phyloP scores from a whole-genome alignment of 2,329 filamentous ascomycete genomes.

The Calonectria henricotiae region DNA sequence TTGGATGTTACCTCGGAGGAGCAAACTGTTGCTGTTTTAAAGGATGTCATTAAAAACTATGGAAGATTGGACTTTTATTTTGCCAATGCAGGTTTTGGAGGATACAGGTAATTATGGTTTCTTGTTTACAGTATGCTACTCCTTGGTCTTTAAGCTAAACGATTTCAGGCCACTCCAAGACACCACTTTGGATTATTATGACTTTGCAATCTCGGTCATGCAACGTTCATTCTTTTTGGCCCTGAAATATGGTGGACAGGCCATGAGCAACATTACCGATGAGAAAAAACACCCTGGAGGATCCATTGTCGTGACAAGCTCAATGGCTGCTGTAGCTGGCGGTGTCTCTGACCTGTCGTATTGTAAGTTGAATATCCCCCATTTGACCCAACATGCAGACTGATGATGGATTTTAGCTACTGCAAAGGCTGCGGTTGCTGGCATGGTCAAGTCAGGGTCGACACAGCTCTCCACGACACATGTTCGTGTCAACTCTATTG shows the following conservation, averaged over 20 bases:
- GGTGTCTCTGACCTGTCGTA: slow-evolving; percentile 38
- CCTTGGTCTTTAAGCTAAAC: neutral
- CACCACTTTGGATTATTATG: slow-evolving; percentile 25
- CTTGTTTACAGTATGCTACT: no score
- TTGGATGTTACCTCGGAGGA: slow-evolving; percentile 35
- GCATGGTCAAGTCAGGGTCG: slow-evolving; percentile 34
- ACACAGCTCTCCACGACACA: slow-evolving; percentile 37
- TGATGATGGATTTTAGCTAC: slow-evolving; percentile 6
- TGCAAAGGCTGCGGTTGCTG: slow-evolving; percentile 29
- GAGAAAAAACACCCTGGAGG: slow-evolving; percentile 36
- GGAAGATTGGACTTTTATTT: slow-evolving; percentile 47
- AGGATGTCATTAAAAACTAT: slow-evolving; percentile 18
- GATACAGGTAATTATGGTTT: slow-evolving; percentile 33
- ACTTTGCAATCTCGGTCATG: slow-evolving; percentile 37
- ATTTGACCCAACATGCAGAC: neutral
- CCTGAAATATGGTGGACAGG: slow-evolving; percentile 43
- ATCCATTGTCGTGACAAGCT: slow-evolving; percentile 42
- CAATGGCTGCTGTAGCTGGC: slow-evolving; percentile 36
- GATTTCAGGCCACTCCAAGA: slow-evolving; percentile 24
- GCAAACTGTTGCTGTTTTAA: slow-evolving; percentile 29
- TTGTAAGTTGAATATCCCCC: neutral
- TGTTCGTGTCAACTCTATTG: slow-evolving; percentile 41
- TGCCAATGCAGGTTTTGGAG: slow-evolving; percentile 43
- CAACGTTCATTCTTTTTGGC: slow-evolving; percentile 42
- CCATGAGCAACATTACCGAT: slow-evolving; percentile 34